Conservation (phyloP, 345 rosid species). For the Nephelium lappaceum region DNA sequence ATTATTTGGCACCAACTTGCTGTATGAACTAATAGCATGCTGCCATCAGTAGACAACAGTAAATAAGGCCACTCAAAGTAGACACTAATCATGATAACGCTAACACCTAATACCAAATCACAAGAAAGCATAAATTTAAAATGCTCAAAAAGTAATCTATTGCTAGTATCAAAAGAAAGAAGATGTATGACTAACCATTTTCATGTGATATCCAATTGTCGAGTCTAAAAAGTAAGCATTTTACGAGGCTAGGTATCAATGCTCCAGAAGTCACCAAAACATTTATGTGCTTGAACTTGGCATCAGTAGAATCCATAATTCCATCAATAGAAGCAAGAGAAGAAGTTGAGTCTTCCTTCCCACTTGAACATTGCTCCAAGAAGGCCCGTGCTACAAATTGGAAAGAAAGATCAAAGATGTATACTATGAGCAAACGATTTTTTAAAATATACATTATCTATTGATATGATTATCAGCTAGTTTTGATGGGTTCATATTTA, state of each 20-base stretch:
- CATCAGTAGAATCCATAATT: slow-evolving; percentile 23
- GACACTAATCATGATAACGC: background rate
- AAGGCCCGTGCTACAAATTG: slow-evolving; percentile 61
- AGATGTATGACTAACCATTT: slow-evolving; percentile 55
- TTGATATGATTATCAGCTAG: background rate
- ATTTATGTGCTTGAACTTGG: slow-evolving; percentile 47
- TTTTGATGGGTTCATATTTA: background rate
- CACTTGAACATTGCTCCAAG: slow-evolving; percentile 69
- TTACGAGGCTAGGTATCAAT: slow-evolving; percentile 85
- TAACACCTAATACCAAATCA: background rate
- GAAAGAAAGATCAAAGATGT: slow-evolving; percentile 26
- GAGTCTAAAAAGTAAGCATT: slow-evolving; percentile 80
- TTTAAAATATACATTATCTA: background rate
- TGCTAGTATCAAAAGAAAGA: background rate
- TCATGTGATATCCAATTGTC: slow-evolving; percentile 55
- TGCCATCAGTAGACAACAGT: background rate
- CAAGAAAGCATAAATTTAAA: slow-evolving; percentile 6
- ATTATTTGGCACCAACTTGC: background rate
- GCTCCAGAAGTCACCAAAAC: slow-evolving; percentile 87
- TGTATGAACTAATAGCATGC: background rate
- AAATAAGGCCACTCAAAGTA: background rate
- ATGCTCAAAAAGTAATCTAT: background rate
- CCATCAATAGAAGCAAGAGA: slow-evolving; percentile 21
- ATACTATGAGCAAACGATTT: slow-evolving; percentile 20
- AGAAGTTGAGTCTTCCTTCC: slow-evolving; percentile 39